These are phyloP conservation scores for Puccinia coronata DNA, from an alignment of 1,284 basidiomycete species.

Conservation along the genomic window DNA sequence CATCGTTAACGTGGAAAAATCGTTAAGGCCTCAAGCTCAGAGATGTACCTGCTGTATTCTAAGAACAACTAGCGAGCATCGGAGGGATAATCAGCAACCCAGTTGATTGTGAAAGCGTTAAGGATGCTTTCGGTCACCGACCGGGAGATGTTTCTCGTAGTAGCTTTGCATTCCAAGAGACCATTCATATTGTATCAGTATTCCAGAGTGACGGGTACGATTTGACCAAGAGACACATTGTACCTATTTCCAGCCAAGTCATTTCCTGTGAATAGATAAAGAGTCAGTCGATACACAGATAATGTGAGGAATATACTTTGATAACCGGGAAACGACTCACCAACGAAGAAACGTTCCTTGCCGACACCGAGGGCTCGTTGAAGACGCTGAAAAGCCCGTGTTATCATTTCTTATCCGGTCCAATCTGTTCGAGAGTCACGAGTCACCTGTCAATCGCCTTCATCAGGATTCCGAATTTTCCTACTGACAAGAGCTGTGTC, in stretches of 20 bases:
- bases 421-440: background rate
- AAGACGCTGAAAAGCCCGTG: background rate
- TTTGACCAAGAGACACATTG: background rate
- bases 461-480: no score
- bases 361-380: slow-evolving; percentile 22
- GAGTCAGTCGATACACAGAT: background rate
- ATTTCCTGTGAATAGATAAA: slow-evolving; percentile 14
- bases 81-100: background rate
- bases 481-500: background rate
- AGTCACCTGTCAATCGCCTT: no score
- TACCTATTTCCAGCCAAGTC: slow-evolving; percentile 46
- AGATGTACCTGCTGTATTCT: slow-evolving; percentile 5
- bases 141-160: slow-evolving; percentile 26
- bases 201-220: background rate
- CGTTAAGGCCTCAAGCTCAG: background rate
- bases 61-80: background rate
- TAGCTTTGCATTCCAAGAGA: background rate
- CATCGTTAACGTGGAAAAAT: background rate
- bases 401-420: slow-evolving; percentile 23
- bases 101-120: background rate
- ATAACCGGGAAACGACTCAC: background rate
- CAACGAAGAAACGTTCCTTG: slow-evolving; percentile 39
- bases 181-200: background rate
- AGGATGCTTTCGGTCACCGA: background rate
- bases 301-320: background rate